Evolutionary conservation across 148 eudicot genomes (phyloP).

Genomic region (Diospyros kaki): DNA sequence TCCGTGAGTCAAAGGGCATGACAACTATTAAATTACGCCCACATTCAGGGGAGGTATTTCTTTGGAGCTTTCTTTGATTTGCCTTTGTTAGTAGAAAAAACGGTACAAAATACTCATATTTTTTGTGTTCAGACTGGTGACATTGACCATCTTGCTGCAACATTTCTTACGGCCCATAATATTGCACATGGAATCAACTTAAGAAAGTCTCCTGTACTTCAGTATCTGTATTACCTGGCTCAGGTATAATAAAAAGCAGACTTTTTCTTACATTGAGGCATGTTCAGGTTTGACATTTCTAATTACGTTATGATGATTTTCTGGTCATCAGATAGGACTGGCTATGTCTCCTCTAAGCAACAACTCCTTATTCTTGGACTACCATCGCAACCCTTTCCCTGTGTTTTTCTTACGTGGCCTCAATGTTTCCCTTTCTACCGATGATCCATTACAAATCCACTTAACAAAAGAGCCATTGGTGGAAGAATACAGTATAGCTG

Average conservation of each 20-base stretch:
- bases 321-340: constrained; percentile 76
- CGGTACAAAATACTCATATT: constrained; percentile 4
- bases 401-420: constrained; percentile 91
- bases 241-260: constrained; percentile 46
- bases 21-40: constrained; percentile 93
- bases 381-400: constrained; percentile 96
- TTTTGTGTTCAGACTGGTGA: constrained; percentile 83
- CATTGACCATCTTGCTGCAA: constrained; percentile 94
- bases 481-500: constrained; percentile 99
- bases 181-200: constrained; percentile 98
- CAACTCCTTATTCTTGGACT: constrained; percentile 94
- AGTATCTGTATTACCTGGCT: constrained; percentile 88
- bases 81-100: background rate
- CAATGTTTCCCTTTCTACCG: constrained; percentile 97
- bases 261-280: background rate
- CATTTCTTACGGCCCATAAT: constrained; percentile 82
- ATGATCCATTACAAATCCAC: constrained; percentile 97
- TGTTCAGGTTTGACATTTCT: constrained; percentile 6
- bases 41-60: constrained; percentile 89
- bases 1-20: constrained; percentile 98
- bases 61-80: background rate
- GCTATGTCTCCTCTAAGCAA: constrained; percentile 99
- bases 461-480: constrained; percentile 95
- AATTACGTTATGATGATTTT: background rate
- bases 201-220: constrained; percentile 97